A percentile compares a stretch with the other conserved stretches of the same genome.
These are phyloP conservation scores for Cyclostephanos tholiformis DNA, from an alignment of 108 stramenopile species.

Conservation along the genomic window DNA sequence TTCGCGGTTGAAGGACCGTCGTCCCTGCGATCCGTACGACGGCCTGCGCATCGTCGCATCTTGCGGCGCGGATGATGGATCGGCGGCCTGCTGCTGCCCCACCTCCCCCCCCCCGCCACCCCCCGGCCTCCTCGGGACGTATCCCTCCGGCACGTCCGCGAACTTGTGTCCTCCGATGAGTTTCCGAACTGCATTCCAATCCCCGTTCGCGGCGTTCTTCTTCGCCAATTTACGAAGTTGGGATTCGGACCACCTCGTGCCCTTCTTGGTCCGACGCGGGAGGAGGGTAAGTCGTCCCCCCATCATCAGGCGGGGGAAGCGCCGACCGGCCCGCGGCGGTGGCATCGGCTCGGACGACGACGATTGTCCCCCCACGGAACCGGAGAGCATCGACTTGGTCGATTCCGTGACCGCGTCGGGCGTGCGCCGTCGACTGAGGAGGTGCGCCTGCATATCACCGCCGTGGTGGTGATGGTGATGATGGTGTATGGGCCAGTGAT, in stretches of 20 bases:
- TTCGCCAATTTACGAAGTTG: conserved; percentile 31
- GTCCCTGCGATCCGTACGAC: conserved; percentile 35
- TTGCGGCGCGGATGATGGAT: neutral
- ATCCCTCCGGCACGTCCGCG: conserved; percentile 14
- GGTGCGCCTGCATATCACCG: too few species aligned
- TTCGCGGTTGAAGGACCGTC: conserved; percentile 36
- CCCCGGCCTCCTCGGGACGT: neutral
- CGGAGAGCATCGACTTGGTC: too few species aligned
- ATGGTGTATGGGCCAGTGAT: too few species aligned
- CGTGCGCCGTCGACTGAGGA: too few species aligned
- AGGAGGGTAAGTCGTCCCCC: too few species aligned
- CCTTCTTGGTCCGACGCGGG: too few species aligned
- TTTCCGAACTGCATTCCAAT: conserved; percentile 34
- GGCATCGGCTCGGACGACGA: too few species aligned
- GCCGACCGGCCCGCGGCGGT: too few species aligned
- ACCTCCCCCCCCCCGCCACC: neutral
- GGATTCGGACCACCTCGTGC: conserved; percentile 11
- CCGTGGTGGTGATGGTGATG: too few species aligned
- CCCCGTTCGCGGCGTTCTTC: conserved; percentile 16
- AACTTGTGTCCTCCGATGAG: conserved; percentile 32
- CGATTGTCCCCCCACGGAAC: too few species aligned
- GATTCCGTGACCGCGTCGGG: too few species aligned
- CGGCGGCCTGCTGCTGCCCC: neutral
- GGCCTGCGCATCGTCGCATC: conserved; percentile 14
- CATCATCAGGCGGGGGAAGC: too few species aligned